Evolutionary conservation across 805 yeast genomes (phyloP), one percentile per base, ranked within the genome.

Genomic region (Teunomyces panamensis): DNA sequence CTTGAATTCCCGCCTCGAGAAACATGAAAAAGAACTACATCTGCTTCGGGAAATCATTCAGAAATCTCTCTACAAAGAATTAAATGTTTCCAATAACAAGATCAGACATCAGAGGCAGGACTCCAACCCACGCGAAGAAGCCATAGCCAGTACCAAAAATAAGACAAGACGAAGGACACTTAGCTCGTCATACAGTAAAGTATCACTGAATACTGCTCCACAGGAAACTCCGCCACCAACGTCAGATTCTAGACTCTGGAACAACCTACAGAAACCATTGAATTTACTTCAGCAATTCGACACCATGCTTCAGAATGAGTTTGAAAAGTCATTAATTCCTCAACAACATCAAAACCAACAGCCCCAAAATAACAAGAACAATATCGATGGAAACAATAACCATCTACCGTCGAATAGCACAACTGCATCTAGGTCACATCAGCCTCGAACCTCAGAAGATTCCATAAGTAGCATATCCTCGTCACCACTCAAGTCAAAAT

Each of bases 251-350:
- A 56, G 60, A 32, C 30, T 69, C 24, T 68, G 73, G 73, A 51
- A 55, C 16, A 68, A 64, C 41, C 52, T 68, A 46, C 56, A 39
- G 29, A 54, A 43, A 20, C 56, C 53, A 1, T 68, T 85, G 39
- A 78, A 73, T 41, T 69, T 84, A 44, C 72, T 85, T 42, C 88
- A 83, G 54, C 88, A 83, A 51, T 77, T 85, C 57, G 92, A 85
- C 60, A 80, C 78, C 45, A 69, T 83, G 63, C 67, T 85, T 29
- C 88, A 81, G 57, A 78, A 74, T 48, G 90, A 85, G 59, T 70
- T 85, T 48, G 90, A 84, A 53, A 80, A 76, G 45, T 49, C 53
- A 3, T 36, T 52, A 9, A 29, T 39, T 11, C 50, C 49, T 6
- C 47, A 44, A 9, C 33, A 39, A n/a, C 45, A 37, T 10, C 17